phyloP scores from a whole-genome alignment of 208 protist species.

The Crithidia expoeki region DNA sequence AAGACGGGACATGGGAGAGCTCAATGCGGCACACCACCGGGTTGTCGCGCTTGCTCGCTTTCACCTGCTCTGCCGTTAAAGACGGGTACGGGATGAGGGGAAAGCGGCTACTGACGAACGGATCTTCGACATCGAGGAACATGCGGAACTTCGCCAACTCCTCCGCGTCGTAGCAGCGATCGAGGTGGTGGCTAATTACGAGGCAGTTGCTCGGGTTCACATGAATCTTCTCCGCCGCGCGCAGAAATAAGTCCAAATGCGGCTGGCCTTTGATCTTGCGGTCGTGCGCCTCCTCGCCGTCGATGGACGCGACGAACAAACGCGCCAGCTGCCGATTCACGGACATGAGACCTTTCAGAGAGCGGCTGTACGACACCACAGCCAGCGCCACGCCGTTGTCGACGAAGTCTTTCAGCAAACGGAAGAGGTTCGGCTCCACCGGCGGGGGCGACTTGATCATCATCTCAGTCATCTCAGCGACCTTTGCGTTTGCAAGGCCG shows the following conservation, averaged over 20 bases:
- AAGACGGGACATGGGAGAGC: constrained; percentile 59
- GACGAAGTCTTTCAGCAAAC: constrained; percentile 60
- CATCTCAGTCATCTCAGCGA: constrained; percentile 88
- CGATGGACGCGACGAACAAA: constrained; percentile 78
- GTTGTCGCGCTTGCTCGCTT: constrained; percentile 34
- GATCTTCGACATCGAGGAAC: constrained; percentile 90
- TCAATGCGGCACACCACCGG: constrained; percentile 71
- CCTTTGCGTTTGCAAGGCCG: constrained; percentile 88
- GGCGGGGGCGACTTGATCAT: constrained; percentile 49
- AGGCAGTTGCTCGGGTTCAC: constrained; percentile 75
- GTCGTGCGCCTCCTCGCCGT: constrained; percentile 89
- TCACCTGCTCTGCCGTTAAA: constrained; percentile 33
- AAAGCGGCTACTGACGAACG: constrained; percentile 72
- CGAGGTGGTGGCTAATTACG: constrained; percentile 80
- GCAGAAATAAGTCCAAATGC: constrained; percentile 79
- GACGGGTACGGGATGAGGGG: constrained; percentile 48
- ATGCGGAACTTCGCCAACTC: constrained; percentile 80
- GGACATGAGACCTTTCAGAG: constrained; percentile 62
- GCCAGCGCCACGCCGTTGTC: constrained; percentile 68
- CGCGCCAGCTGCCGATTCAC: constrained; percentile 59
- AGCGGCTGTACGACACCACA: constrained; percentile 85
- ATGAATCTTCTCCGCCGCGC: constrained; percentile 88
- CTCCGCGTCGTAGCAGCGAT: constrained; percentile 69
- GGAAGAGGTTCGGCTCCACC: constrained; percentile 60
- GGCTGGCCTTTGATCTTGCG: constrained; percentile 74